These are phyloP conservation scores for Acanthamoeba culbertsoni DNA, from an alignment of 208 protist genomes.

Conservation along the genomic window DNA sequence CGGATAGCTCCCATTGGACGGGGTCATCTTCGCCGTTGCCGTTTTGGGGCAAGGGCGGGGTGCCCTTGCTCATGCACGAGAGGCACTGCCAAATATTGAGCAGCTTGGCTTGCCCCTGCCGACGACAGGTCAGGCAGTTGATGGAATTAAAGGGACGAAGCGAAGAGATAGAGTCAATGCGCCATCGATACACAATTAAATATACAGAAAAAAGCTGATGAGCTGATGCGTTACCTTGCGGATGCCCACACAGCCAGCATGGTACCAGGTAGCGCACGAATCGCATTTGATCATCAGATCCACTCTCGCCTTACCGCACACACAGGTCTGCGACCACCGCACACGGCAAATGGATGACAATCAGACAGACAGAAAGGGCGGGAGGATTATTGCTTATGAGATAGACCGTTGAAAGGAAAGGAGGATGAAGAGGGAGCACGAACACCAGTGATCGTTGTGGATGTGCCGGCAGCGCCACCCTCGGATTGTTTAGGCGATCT, in stretches of 20 bases:
- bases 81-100: background rate
- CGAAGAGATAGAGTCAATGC: too few species aligned
- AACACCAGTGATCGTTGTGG: too few species aligned
- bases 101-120: background rate
- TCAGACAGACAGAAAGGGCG: background rate
- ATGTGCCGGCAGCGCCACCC: too few species aligned
- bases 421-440: too few species aligned
- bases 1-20: background rate
- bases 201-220: background rate
- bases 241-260: background rate
- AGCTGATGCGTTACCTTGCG: background rate
- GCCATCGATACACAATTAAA: too few species aligned
- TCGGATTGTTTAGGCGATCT: too few species aligned
- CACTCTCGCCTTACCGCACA: background rate
- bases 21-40: background rate
- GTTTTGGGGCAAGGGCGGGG: background rate
- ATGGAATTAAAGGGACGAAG: too few species aligned
- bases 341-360: background rate
- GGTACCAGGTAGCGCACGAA: background rate
- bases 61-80: background rate
- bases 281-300: background rate
- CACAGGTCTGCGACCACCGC: background rate
- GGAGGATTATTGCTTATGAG: background rate
- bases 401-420: too few species aligned
- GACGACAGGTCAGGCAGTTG: too few species aligned